phyloP scores from a whole-genome alignment of 2,329 filamentous ascomycete genomes.

The Beauveria australis region DNA sequence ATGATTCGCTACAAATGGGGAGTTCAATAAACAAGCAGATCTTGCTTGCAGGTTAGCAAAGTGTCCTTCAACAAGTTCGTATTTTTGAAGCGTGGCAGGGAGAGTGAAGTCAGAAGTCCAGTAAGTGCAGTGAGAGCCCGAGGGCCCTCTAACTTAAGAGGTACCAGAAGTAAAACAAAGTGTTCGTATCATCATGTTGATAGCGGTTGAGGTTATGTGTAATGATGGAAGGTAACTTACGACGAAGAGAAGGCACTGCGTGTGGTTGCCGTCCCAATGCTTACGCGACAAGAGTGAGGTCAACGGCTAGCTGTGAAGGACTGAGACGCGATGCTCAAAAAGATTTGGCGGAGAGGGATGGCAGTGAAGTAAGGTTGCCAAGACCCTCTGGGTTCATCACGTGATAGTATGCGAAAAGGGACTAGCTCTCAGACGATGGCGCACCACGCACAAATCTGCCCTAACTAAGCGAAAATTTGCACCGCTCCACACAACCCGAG shows the following conservation, averaged over 20 bases:
- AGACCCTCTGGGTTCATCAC: neutral
- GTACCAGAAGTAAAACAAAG: constrained; percentile 79
- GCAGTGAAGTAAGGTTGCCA: constrained; percentile 15
- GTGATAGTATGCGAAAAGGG: neutral
- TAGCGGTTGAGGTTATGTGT: constrained; percentile 2
- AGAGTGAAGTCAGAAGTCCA: constrained; percentile 64
- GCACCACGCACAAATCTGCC: constrained; percentile 23
- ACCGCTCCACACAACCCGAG: constrained; percentile 30
- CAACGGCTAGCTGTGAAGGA: neutral
- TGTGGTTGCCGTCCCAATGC: neutral
- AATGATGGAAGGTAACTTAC: constrained; percentile 8
- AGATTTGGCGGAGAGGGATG: constrained; percentile 5
- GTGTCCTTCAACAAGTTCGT: neutral
- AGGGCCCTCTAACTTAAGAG: constrained; percentile 80
- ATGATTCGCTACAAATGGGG: neutral
- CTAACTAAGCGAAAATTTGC: constrained; percentile 39
- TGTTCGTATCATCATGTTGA: constrained; percentile 62
- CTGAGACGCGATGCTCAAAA: neutral
- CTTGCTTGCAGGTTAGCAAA: neutral
- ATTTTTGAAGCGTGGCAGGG: neutral
- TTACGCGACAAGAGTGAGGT: neutral
- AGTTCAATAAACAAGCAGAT: neutral
- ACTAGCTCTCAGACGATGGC: neutral
- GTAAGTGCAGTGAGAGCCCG: constrained; percentile 65
- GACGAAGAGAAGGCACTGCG: neutral